A percentile compares a stretch with the other conserved stretches of the same genome.
phyloP scores from a whole-genome alignment of 768 basidiomycete genomes.

The Russula abietina region DNA sequence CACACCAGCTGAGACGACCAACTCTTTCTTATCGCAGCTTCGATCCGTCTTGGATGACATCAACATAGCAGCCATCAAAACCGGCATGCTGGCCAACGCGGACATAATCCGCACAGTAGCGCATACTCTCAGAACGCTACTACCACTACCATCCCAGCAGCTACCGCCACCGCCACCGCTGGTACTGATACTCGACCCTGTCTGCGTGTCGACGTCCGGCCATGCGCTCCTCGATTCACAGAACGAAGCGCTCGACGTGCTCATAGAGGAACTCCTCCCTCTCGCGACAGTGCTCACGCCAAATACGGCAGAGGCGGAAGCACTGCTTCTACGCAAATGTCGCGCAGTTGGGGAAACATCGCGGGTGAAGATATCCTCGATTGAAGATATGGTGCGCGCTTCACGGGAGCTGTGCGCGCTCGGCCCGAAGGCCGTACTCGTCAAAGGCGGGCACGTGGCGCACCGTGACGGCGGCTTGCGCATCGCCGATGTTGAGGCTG shows the following conservation, averaged over 20 bases:
- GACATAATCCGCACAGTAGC: slow-evolving; percentile 49
- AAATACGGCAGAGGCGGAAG: slow-evolving; percentile 71
- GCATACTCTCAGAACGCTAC: slow-evolving; percentile 39
- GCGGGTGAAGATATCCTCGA: slow-evolving; percentile 33
- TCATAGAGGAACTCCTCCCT: slow-evolving; percentile 65
- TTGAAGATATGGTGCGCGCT: slow-evolving; percentile 58
- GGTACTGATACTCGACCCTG: slow-evolving; percentile 85
- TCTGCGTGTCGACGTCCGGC: slow-evolving; percentile 87
- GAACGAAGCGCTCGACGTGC: slow-evolving; percentile 51
- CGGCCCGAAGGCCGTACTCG: slow-evolving; percentile 54
- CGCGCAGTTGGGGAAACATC: neutral
- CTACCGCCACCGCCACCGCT: slow-evolving; percentile 46
- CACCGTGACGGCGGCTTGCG: slow-evolving; percentile 27
- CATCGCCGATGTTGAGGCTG: slow-evolving; percentile 38
- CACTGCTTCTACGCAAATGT: slow-evolving; percentile 47
- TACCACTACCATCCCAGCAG: slow-evolving; percentile 17
- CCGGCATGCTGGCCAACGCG: slow-evolving; percentile 78
- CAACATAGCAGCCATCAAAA: slow-evolving; percentile 69
- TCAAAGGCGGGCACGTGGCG: slow-evolving; percentile 81
- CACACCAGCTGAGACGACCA: too few species aligned
- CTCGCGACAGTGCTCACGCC: slow-evolving; percentile 72
- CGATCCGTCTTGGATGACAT: slow-evolving; percentile 66
- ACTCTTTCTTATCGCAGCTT: slow-evolving; percentile 47
- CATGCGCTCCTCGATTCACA: slow-evolving; percentile 59
- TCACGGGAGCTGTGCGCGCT: slow-evolving; percentile 43